phyloP scores from a whole-genome alignment of 805 yeast species.

The Wickerhamiella kazuoi region DNA sequence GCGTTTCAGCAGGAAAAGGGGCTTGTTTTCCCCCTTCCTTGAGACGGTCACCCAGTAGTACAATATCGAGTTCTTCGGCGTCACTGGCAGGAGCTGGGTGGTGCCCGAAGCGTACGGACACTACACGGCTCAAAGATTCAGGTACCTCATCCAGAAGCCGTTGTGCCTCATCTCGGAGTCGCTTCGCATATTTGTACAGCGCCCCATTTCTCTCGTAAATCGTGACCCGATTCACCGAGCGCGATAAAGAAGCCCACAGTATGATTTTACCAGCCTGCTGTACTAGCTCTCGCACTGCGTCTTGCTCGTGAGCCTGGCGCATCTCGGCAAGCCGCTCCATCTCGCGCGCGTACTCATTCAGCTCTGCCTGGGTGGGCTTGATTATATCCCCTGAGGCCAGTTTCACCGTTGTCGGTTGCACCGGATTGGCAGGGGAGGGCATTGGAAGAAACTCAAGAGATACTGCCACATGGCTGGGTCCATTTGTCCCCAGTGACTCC shows the following conservation, averaged over 20 bases:
- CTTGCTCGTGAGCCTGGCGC: not conserved
- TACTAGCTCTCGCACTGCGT: not conserved
- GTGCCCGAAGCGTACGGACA: too few relatives aligned
- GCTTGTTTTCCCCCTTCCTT: too few relatives aligned
- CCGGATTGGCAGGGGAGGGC: not conserved
- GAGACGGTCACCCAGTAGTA: too few relatives aligned
- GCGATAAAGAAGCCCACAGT: conserved; percentile 3
- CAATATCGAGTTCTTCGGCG: too few relatives aligned
- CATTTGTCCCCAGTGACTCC: not conserved
- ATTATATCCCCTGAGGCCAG: conserved; percentile 3
- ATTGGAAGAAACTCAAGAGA: not conserved
- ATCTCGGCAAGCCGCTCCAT: not conserved
- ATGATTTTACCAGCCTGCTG: not conserved
- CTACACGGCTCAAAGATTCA: too few relatives aligned
- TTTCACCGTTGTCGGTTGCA: not conserved
- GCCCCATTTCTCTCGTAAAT: conserved; percentile 2
- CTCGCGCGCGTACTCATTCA: not conserved
- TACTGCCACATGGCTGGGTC: conserved; percentile 2
- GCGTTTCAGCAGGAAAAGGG: too few relatives aligned
- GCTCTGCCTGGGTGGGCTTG: not conserved
- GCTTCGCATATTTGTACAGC: not conserved
- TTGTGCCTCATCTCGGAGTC: not conserved
- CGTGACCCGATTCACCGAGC: conserved; percentile 1
- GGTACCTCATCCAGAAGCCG: not conserved
- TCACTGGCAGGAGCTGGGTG: too few relatives aligned